These are phyloP conservation scores for Psidium guajava DNA, from an alignment of 345 rosid species.

Conservation along the genomic window DNA sequence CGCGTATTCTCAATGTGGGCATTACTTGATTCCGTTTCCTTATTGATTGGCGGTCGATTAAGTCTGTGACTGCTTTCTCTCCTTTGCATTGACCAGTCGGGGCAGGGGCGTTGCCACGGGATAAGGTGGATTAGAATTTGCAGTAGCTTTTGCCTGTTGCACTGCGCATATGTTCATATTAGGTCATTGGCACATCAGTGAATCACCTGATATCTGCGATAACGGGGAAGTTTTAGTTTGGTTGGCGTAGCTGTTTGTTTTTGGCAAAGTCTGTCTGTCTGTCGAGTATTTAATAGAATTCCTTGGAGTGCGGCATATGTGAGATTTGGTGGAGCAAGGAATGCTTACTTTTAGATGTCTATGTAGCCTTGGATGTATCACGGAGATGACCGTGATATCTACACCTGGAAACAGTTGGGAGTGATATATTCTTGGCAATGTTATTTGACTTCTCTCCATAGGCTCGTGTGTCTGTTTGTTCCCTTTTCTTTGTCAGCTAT, in stretches of 20 bases:
- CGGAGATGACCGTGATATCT: neutral
- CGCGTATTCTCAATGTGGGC: conserved; percentile 83
- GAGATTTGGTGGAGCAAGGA: neutral
- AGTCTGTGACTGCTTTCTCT: neutral
- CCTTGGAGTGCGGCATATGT: neutral
- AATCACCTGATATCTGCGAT: neutral
- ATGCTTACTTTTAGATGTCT: neutral
- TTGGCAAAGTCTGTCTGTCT: neutral
- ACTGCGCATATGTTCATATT: neutral
- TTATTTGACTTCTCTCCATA: neutral
- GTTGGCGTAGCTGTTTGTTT: neutral
- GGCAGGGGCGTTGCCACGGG: neutral
- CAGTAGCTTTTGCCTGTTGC: neutral
- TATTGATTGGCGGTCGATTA: neutral
- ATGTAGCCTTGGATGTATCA: neutral
- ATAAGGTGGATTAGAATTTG: neutral
- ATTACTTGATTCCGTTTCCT: neutral
- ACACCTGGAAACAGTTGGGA: neutral
- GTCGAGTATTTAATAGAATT: neutral
- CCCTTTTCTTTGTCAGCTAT: neutral
- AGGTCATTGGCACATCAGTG: neutral
- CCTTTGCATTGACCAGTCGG: neutral
- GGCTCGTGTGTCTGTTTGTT: neutral
- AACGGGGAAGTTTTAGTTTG: neutral
- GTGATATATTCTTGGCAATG: neutral